Evolutionary conservation across 371 early-diverging fungal species (phyloP).

Genomic region (Syncephalastrum monosporum): DNA sequence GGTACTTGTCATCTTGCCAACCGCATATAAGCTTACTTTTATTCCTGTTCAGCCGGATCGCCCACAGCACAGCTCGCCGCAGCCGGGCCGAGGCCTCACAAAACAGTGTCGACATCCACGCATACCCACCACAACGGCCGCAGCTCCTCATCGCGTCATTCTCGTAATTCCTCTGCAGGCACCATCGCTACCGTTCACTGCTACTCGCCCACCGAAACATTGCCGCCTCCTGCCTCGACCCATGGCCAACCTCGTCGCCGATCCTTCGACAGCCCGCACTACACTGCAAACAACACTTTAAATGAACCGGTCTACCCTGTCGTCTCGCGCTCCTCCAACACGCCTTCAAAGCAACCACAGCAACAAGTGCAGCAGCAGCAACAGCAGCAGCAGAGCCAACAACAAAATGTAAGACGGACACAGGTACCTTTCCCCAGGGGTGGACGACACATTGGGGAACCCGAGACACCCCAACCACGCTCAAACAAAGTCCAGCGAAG

Average conservation of each 20-base stretch:
- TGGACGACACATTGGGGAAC: conserved; percentile 33
- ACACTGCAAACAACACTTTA: not conserved
- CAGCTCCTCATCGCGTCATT: conserved; percentile 25
- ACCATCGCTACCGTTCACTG: conserved; percentile 16
- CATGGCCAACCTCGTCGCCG: conserved; percentile 28
- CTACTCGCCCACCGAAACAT: conserved; percentile 6
- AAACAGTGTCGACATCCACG: no score
- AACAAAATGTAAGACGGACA: conserved; percentile 12
- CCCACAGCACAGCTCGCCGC: conserved; percentile 21
- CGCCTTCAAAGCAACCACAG: conserved; percentile 9
- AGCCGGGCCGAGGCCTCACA: conserved; percentile 6
- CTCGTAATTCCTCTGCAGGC: conserved; percentile 32
- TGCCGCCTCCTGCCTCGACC: conserved; percentile 10
- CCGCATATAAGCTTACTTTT: conserved; percentile 2
- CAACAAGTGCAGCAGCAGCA: conserved; percentile 2
- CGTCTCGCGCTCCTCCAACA: conserved; percentile 21
- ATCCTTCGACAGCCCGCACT: conserved; percentile 25
- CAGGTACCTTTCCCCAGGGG: conserved; percentile 43
- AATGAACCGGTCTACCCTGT: conserved; percentile 1
- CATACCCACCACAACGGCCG: conserved; percentile 14
- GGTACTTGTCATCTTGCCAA: conserved; percentile 18
- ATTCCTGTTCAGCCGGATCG: conserved; percentile 17
- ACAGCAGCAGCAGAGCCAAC: conserved; percentile 8
- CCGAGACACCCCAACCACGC: conserved; percentile 10
- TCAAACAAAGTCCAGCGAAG: conserved; percentile 16